Evolutionary conservation across 179 eudicot species (phyloP), one percentile per base, ranked within the genome.

Genomic region (Dionaea muscipula): DNA sequence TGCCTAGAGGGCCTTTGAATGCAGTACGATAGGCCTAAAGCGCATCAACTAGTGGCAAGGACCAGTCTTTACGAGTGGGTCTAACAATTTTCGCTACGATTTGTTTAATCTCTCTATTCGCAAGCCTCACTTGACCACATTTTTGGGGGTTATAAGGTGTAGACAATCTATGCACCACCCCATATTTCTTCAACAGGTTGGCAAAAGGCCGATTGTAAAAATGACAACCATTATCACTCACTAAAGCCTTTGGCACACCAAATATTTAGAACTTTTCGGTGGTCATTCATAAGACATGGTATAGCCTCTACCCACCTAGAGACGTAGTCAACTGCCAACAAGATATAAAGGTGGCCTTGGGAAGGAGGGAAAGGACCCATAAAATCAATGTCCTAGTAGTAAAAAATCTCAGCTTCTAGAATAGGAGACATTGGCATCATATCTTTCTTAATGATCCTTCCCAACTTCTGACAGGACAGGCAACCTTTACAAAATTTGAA

Each of bases 321-420:
- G 9, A 47, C 31, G 22, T 4, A 36, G 47, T 35, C 21, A 2
- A 47, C 16, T 11, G 22, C 48, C 6, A 55, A 8, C 37, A 53
- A 19, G 4, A 55, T 22, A 23, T 22, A 22, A 4, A 22, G 2
- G 22, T 28, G 3, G 0, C 53, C 54, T 19, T 13, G 21, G 2
- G 53, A 58, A 1, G 21, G 13, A 10, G 62, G 53, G 16, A 59
- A 59, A 7, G 51, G 54, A 10, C 62, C 62, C 62, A 59, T 33
- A 1, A 47, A 47, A 16, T 47, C 54, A 14, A 59, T 47, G 3
- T 31, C 45, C 22, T 41, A 55, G 4, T 12, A 18, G 24, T 55
- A 21, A 22, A 38, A 55, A 13, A 38, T 1, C 16, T 55, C 24
- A 0, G 21, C 31, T 18, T 18, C 58, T 0, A 37, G 2, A 1